Percentiles rank a stretch among this genome's conserved stretches.
These are phyloP conservation scores for Trichoderma gamsii DNA, from an alignment of 495 filamentous ascomycete genomes.

Conservation along the genomic window DNA sequence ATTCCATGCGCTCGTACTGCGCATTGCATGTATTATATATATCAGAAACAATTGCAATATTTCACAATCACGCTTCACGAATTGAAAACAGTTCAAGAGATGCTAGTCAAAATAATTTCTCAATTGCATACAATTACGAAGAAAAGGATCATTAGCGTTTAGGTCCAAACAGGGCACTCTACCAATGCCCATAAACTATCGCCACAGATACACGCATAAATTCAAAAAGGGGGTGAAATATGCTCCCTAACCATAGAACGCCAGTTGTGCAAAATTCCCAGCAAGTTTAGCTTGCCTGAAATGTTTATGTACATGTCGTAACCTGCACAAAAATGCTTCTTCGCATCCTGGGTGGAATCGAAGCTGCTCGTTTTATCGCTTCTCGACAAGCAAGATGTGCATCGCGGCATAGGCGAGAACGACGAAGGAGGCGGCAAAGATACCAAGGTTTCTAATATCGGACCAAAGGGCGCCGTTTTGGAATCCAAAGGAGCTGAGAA, in stretches of 20 bases:
- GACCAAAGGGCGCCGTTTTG: slow-evolving; percentile 75
- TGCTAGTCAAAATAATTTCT: background rate
- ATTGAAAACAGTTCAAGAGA: background rate
- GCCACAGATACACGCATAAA: slow-evolving; percentile 25
- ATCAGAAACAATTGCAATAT: slow-evolving; percentile 19
- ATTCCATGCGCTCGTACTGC: slow-evolving; percentile 21
- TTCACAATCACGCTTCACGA: slow-evolving; percentile 4
- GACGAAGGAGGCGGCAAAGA: slow-evolving; percentile 79
- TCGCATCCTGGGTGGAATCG: background rate
- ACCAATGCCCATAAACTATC: background rate
- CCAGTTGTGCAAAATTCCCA: slow-evolving; percentile 19
- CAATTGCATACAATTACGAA: background rate
- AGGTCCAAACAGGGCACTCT: background rate
- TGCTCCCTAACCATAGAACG: slow-evolving; percentile 16
- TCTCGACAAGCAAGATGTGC: slow-evolving; percentile 92
- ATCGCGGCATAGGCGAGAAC: slow-evolving; percentile 86
- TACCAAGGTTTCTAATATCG: slow-evolving; percentile 73
- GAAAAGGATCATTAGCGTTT: background rate
- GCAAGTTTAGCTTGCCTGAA: slow-evolving; percentile 1
- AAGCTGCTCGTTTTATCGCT: slow-evolving; percentile 46
- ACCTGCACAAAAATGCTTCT: background rate
- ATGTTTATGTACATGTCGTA: slow-evolving; percentile 20
- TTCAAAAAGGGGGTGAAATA: slow-evolving; percentile 17
- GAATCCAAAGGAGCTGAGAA: slow-evolving; percentile 91
- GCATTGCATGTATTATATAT: slow-evolving; percentile 18